Evolutionary conservation across 2,329 filamentous ascomycete species (phyloP).

Genomic region (Colletotrichum sp.): DNA sequence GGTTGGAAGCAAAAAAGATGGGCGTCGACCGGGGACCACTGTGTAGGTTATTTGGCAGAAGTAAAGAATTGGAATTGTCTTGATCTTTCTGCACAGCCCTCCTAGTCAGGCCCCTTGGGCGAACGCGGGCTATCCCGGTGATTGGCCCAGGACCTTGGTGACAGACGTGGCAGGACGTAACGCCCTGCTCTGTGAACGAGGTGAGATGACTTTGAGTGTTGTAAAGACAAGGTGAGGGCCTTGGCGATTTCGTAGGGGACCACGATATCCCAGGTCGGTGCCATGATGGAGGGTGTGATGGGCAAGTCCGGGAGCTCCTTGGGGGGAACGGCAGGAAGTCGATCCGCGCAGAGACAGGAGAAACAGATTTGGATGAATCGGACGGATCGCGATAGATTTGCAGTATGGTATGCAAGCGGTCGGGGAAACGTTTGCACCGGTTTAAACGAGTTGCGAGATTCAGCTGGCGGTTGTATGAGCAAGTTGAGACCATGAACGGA

Average conservation of each 20-base stretch:
- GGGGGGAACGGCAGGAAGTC: not conserved
- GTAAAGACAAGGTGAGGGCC: not conserved
- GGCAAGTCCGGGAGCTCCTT: not conserved
- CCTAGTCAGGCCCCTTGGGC: not conserved
- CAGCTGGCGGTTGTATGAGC: not conserved
- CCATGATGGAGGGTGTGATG: not conserved
- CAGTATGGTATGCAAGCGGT: not conserved
- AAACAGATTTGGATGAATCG: not conserved
- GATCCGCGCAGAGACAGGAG: not conserved
- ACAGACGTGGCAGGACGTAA: not conserved
- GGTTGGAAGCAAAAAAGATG: not conserved
- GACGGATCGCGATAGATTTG: not conserved
- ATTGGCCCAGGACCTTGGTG: not conserved
- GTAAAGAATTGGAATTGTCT: slow-evolving; percentile 6
- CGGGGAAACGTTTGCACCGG: not conserved
- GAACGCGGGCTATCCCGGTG: not conserved
- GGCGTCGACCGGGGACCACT: not conserved
- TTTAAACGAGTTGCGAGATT: not conserved
- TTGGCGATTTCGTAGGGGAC: not conserved
- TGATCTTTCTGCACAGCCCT: not conserved
- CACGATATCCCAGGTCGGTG: not conserved
- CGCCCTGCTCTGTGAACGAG: not conserved
- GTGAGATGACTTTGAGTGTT: not conserved
- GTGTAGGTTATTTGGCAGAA: slow-evolving; percentile 6
- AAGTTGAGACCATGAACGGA: not conserved